A percentile compares a stretch with the other conserved stretches of the same genome.
Evolutionary conservation across 176 grass and related monocot species (phyloP).

Genomic region (Eragrostis nindensis): DNA sequence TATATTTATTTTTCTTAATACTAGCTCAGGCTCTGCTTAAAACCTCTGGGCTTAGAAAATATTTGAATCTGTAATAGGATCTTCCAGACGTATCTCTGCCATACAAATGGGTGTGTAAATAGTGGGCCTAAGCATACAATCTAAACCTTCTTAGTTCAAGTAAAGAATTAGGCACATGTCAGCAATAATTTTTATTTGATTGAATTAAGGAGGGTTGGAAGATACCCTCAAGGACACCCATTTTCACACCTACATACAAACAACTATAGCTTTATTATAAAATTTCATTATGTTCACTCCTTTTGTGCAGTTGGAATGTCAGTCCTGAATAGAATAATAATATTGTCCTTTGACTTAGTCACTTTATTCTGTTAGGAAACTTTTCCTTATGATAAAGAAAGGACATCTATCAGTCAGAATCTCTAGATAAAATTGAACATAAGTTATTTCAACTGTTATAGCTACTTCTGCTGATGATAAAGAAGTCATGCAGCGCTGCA

Average conservation of each 20-base stretch:
- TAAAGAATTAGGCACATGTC: background rate
- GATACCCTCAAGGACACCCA: no score
- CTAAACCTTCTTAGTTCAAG: background rate
- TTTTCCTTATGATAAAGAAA: slow-evolving; percentile 6
- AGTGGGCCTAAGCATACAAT: background rate
- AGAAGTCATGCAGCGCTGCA: background rate
- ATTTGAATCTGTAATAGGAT: background rate
- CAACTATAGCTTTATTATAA: no score
- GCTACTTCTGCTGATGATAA: background rate
- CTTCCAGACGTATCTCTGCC: background rate
- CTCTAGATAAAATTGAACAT: background rate
- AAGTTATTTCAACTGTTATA: background rate
- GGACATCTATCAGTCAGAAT: slow-evolving; percentile 10
- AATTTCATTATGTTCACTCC: background rate
- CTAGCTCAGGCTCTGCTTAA: background rate
- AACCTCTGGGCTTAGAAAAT: background rate
- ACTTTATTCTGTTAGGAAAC: background rate
- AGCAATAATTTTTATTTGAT: no score
- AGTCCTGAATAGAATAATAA: background rate
- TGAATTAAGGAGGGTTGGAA: no score
- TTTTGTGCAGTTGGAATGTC: background rate
- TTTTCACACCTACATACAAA: no score
- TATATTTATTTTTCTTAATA: background rate
- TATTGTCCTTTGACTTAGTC: background rate
- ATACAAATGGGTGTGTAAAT: background rate